Percentiles rank a stretch among this genome's conserved stretches.
Conservation (phyloP, 331 rosid species). For the Malus hybrid region DNA sequence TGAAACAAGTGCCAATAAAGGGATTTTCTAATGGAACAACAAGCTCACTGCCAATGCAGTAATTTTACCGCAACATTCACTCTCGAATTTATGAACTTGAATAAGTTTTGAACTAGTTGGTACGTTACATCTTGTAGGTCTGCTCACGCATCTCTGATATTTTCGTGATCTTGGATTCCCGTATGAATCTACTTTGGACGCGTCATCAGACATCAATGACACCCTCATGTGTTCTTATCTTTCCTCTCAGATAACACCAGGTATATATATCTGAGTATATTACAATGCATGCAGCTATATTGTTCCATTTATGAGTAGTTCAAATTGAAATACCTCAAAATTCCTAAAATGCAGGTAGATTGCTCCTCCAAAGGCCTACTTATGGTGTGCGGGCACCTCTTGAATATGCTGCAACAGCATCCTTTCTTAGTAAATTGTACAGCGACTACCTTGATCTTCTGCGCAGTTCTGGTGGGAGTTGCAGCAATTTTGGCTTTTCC, state of each 20-base stretch:
- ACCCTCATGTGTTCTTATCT: conserved; percentile 60
- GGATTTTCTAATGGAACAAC: conserved; percentile 62
- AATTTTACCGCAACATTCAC: background rate
- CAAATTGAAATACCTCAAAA: background rate
- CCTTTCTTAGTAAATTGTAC: conserved; percentile 68
- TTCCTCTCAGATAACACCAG: conserved; percentile 40
- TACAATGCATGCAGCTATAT: background rate
- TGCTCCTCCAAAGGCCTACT: conserved; percentile 45
- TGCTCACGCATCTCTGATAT: conserved; percentile 53
- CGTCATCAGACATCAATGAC: conserved; percentile 41
- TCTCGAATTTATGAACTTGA: background rate
- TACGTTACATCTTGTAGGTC: conserved; percentile 28
- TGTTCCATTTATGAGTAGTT: background rate
- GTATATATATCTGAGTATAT: conserved; percentile 28
- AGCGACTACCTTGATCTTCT: conserved; percentile 65
- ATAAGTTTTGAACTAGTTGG: background rate
- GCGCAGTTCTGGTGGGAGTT: conserved; percentile 27
- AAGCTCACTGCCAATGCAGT: conserved; percentile 60
- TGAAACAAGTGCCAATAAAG: conserved; percentile 40
- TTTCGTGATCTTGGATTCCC: conserved; percentile 62
- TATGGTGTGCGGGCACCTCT: conserved; percentile 29
- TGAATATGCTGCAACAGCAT: conserved; percentile 69
- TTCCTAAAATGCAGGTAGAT: conserved; percentile 38
- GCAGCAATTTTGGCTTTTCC: conserved; percentile 30
- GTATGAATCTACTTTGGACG: conserved; percentile 32